phyloP scores from a whole-genome alignment of 2,329 filamentous ascomycete species.

The Meredithiella fracta region DNA sequence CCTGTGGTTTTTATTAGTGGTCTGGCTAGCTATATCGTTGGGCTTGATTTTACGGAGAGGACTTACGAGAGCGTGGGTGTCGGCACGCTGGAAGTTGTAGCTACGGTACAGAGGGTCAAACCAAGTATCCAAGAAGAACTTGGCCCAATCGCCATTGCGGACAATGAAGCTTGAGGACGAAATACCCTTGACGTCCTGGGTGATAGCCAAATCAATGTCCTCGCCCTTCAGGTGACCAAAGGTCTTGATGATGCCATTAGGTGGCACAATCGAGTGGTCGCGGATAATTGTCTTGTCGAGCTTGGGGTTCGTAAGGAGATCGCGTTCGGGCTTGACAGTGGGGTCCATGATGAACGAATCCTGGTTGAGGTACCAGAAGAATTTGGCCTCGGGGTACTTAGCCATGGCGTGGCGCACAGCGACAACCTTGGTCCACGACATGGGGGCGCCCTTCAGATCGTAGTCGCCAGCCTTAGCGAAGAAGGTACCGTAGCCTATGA shows the following conservation, averaged over 20 bases:
- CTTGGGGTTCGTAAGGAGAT: conserved; percentile 49
- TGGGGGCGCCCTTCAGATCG: conserved; percentile 41
- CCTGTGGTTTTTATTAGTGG: conserved; percentile 30
- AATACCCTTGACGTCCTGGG: conserved; percentile 70
- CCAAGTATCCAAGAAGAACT: conserved; percentile 88
- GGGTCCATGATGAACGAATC: conserved; percentile 83
- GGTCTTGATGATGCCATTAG: conserved; percentile 93
- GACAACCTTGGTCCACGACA: conserved; percentile 63
- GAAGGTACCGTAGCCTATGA: conserved; percentile 67
- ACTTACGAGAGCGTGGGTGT: conserved; percentile 73
- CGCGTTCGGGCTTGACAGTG: conserved; percentile 47
- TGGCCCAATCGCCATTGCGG: conserved; percentile 73
- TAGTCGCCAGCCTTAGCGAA: conserved; percentile 66
- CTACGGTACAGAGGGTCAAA: conserved; percentile 84
- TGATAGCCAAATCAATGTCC: conserved; percentile 65
- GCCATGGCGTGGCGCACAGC: conserved; percentile 81
- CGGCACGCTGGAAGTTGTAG: conserved; percentile 94
- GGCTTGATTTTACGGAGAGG: background rate
- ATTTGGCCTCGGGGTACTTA: conserved; percentile 57
- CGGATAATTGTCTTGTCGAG: conserved; percentile 70
- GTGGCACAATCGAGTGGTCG: conserved; percentile 75
- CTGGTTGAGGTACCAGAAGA: conserved; percentile 75
- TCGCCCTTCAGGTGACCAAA: conserved; percentile 65
- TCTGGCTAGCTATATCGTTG: background rate
- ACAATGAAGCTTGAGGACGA: conserved; percentile 64